A percentile compares a stretch with the other conserved stretches of the same genome.
Conservation (phyloP, 768 basidiomycete genomes). For the Mycena amicta region DNA sequence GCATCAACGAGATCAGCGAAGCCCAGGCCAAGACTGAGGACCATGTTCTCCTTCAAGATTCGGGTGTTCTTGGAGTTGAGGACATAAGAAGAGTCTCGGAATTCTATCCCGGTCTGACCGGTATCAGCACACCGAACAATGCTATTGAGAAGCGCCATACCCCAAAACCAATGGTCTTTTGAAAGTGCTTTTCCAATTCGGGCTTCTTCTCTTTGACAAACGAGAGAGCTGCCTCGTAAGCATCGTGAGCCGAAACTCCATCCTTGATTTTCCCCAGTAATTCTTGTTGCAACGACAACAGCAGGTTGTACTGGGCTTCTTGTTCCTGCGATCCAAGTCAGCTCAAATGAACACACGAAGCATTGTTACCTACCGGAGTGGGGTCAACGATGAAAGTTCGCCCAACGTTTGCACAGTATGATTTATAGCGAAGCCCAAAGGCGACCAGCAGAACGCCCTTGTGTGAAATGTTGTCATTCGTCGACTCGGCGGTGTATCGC, state of each 20-base stretch:
- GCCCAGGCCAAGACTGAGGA: conserved; percentile 82
- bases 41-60: conserved; percentile 76
- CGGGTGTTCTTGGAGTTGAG: conserved; percentile 80
- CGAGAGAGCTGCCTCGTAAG: conserved; percentile 75
- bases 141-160: conserved; percentile 40
- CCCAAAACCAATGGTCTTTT: conserved; percentile 88
- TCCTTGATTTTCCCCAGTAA: conserved; percentile 78
- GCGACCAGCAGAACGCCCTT: conserved; percentile 88
- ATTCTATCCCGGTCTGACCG: conserved; percentile 89
- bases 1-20: conserved; percentile 81
- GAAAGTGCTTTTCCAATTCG: conserved; percentile 80
- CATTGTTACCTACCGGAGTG: conserved; percentile 57
- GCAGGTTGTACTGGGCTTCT: conserved; percentile 82
- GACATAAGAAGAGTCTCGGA: conserved; percentile 85
- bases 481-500: conserved; percentile 83
- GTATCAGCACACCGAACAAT: conserved; percentile 4
- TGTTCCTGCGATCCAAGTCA: conserved; percentile 67
- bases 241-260: conserved; percentile 72
- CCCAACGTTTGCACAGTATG: conserved; percentile 90
- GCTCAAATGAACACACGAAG: neutral
- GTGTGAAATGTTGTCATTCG: conserved; percentile 78
- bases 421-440: conserved; percentile 89
- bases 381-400: conserved; percentile 96
- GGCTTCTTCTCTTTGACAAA: conserved; percentile 79
- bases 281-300: conserved; percentile 78